These are phyloP conservation scores for Trichoderma sp. DNA, from an alignment of 2,329 filamentous ascomycete genomes.

Conservation along the genomic window DNA sequence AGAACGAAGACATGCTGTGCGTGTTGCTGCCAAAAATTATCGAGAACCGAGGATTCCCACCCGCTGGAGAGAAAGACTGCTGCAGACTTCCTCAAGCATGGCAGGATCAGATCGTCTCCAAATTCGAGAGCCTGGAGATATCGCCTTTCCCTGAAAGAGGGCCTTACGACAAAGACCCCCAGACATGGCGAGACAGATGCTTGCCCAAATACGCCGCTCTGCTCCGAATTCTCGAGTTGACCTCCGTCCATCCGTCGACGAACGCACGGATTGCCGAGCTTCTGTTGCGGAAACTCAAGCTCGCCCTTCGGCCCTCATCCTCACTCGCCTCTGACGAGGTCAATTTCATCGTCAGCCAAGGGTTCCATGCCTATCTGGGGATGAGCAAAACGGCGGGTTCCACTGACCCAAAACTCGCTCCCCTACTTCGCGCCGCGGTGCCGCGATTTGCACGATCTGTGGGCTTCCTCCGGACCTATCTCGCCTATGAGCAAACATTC, in stretches of 20 bases:
- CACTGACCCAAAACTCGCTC: constrained; percentile 63
- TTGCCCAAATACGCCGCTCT: constrained; percentile 69
- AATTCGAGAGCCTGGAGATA: constrained; percentile 66
- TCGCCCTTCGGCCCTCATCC: constrained; percentile 64
- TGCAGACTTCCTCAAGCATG: constrained; percentile 65
- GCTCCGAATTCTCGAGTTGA: constrained; percentile 63
- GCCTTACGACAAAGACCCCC: constrained; percentile 62
- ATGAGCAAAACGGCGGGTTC: constrained; percentile 63
- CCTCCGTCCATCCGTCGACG: constrained; percentile 66
- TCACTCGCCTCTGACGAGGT: constrained; percentile 63
- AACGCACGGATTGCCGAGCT: constrained; percentile 67
- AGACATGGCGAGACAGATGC: constrained; percentile 64
- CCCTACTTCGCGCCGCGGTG: constrained; percentile 66
- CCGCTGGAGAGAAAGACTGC: constrained; percentile 54
- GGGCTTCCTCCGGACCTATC: constrained; percentile 66
- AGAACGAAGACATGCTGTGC: constrained; percentile 69
- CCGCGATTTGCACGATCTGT: constrained; percentile 65
- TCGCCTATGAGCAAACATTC: constrained; percentile 55
- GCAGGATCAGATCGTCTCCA: constrained; percentile 72
- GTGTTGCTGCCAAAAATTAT: constrained; percentile 69
- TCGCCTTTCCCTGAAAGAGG: constrained; percentile 67
- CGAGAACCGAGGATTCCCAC: constrained; percentile 56
- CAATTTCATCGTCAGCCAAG: constrained; percentile 74
- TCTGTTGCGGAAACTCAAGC: constrained; percentile 65
- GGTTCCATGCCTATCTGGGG: constrained; percentile 71